Evolutionary conservation across 78 protist species (phyloP).

Genomic region (Isochrysis galbana): DNA sequence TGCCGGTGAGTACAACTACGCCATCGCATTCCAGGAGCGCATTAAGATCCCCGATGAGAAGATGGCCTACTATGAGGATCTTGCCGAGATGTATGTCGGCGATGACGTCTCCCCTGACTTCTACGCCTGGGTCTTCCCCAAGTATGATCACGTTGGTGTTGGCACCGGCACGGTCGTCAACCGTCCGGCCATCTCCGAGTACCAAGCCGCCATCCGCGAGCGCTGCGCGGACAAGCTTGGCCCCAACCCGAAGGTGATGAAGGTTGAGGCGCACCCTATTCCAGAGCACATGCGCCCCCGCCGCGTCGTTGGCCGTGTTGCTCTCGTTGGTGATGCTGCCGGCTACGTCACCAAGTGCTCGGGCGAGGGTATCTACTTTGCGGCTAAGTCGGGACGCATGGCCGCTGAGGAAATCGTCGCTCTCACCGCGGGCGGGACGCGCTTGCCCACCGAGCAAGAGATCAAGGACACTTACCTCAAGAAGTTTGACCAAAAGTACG

Average conservation of each 20-base stretch:
- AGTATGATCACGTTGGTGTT: slow-evolving; percentile 59
- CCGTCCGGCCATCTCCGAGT: slow-evolving; percentile 46
- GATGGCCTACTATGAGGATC: slow-evolving; percentile 52
- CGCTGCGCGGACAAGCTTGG: slow-evolving; percentile 20
- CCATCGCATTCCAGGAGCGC: slow-evolving; percentile 63
- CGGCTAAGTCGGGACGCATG: slow-evolving; percentile 62
- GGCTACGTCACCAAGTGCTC: slow-evolving; percentile 64
- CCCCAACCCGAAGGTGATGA: slow-evolving; percentile 43
- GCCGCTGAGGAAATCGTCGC: slow-evolving; percentile 46
- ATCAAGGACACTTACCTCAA: slow-evolving; percentile 33
- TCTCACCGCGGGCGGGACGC: slow-evolving; percentile 37
- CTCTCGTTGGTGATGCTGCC: slow-evolving; percentile 58
- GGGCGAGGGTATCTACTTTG: slow-evolving; percentile 63
- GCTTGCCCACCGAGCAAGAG: slow-evolving; percentile 44
- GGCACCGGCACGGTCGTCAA: slow-evolving; percentile 56
- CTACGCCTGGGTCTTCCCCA: slow-evolving; percentile 63
- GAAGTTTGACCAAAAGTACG: slow-evolving; percentile 21
- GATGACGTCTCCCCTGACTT: slow-evolving; percentile 62
- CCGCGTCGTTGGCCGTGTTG: slow-evolving; percentile 49
- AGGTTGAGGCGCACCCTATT: slow-evolving; percentile 61
- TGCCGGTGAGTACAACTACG: slow-evolving; percentile 57
- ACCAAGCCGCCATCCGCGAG: slow-evolving; percentile 54
- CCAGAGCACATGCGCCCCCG: slow-evolving; percentile 58
- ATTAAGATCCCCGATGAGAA: slow-evolving; percentile 36
- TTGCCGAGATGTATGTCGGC: slow-evolving; percentile 45